Percentiles rank a stretch among this genome's conserved stretches.
Evolutionary conservation across 768 basidiomycete genomes (phyloP).

Genomic region (Suillus luteus): DNA sequence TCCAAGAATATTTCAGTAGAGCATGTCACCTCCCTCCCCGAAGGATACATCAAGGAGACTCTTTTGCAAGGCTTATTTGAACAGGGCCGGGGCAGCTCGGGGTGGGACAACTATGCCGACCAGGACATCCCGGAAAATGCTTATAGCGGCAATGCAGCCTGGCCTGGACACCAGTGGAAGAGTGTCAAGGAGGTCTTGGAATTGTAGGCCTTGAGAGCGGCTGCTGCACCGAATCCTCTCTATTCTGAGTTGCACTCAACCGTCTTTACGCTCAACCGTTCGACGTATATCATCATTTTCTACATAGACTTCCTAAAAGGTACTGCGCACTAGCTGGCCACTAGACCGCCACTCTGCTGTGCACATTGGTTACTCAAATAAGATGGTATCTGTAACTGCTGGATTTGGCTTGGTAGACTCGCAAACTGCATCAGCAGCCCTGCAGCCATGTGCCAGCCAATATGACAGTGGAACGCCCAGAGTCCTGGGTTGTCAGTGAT

Average conservation of each 20-base stretch:
- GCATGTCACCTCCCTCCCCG: constrained; percentile 30
- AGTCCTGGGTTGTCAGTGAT: constrained; percentile 46
- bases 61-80: constrained; percentile 32
- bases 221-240: constrained; percentile 1
- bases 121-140: constrained; percentile 34
- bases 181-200: constrained; percentile 30
- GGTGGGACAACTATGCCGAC: constrained; percentile 35
- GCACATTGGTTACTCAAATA: constrained; percentile 37
- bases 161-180: constrained; percentile 38
- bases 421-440: constrained; percentile 45
- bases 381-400: constrained; percentile 36
- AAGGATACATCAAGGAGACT: constrained; percentile 32
- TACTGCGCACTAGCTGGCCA: constrained; percentile 22
- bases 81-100: constrained; percentile 34
- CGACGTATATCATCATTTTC: constrained; percentile 1
- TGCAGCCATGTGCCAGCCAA: constrained; percentile 41
- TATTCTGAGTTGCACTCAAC: constrained; percentile 10
- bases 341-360: constrained; percentile 30
- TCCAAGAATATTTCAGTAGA: constrained; percentile 20
- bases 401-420: constrained; percentile 37
- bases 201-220: constrained; percentile 17
- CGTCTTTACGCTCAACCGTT: constrained; percentile 11
- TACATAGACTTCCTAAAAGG: background rate
- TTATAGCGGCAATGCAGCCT: constrained; percentile 32
- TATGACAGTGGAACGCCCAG: constrained; percentile 50